phyloP scores from a whole-genome alignment of 139 green algal species.

The Desmodesmus armatus region DNA sequence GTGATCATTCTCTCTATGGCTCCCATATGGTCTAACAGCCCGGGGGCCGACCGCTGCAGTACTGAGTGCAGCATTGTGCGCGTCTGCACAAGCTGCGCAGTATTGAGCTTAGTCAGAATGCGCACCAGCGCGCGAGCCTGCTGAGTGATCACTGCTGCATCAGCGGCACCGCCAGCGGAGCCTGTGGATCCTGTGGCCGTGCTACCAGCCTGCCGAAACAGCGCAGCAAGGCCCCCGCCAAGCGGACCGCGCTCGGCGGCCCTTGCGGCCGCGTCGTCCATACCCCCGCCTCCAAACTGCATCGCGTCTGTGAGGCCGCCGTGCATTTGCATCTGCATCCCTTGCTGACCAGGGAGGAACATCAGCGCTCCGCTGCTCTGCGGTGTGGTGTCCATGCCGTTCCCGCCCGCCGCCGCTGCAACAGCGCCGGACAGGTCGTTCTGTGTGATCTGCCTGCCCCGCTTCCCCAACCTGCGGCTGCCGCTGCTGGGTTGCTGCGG shows the following conservation, averaged over 20 bases:
- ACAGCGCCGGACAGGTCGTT: slow-evolving; percentile 15
- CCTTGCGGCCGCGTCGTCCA: too few species aligned
- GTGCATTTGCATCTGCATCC: too few species aligned
- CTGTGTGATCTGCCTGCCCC: slow-evolving; percentile 18
- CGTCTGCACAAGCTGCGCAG: slow-evolving; percentile 23
- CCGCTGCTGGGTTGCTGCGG: not conserved
- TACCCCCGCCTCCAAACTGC: too few species aligned
- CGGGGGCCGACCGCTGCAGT: not conserved
- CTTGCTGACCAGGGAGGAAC: too few species aligned
- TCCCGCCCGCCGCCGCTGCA: slow-evolving; percentile 16
- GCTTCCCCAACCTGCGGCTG: slow-evolving; percentile 7
- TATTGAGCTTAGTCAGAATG: slow-evolving; percentile 43
- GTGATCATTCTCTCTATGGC: slow-evolving; percentile 35
- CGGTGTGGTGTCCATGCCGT: not conserved
- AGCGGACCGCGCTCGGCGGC: too few species aligned
- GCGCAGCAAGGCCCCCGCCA: too few species aligned
- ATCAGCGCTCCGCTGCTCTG: too few species aligned
- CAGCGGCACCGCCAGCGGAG: not conserved
- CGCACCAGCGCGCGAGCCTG: slow-evolving; percentile 32
- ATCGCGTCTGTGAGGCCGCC: too few species aligned
- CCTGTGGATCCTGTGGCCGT: too few species aligned
- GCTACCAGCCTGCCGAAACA: too few species aligned
- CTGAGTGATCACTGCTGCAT: slow-evolving; percentile 19
- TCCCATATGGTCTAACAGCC: slow-evolving; percentile 22
- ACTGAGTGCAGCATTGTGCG: slow-evolving; percentile 19